phyloP scores from a whole-genome alignment of 106 monocot genomes.

The Iris macrosiphon region DNA sequence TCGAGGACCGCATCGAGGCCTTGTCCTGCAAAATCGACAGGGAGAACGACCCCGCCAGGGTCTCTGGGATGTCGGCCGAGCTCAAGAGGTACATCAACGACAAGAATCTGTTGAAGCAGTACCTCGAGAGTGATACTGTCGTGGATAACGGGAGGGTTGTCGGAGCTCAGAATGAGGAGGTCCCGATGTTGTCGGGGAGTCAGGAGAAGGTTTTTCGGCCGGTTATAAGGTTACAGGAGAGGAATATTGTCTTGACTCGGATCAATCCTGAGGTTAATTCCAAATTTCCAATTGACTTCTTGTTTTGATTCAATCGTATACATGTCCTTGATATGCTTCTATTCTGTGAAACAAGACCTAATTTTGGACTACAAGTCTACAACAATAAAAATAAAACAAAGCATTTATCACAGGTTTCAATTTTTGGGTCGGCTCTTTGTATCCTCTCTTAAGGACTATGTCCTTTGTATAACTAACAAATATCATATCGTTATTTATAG shows the following conservation, averaged over 20 bases:
- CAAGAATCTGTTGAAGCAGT: slow-evolving; percentile 69
- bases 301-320: too few species aligned
- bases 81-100: slow-evolving; percentile 82
- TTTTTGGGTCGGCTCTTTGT: too few species aligned
- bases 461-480: too few species aligned
- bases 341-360: too few species aligned
- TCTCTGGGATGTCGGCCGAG: slow-evolving; percentile 91
- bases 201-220: slow-evolving; percentile 50
- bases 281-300: neutral
- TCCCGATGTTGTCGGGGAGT: slow-evolving; percentile 15
- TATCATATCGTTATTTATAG: too few species aligned
- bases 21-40: slow-evolving; percentile 66
- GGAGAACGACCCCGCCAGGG: slow-evolving; percentile 56
- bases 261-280: slow-evolving; percentile 80
- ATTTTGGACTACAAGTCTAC: too few species aligned
- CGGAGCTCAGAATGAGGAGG: slow-evolving; percentile 63
- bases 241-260: slow-evolving; percentile 71
- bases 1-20: slow-evolving; percentile 74
- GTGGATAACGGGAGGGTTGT: slow-evolving; percentile 46
- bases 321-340: too few species aligned
- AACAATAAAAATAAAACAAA: too few species aligned
- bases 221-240: slow-evolving; percentile 68
- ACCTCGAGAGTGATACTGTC: slow-evolving; percentile 54
- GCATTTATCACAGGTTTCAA: too few species aligned
- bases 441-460: too few species aligned